Base-by-base conservation (phyloP, 768 basidiomycete genomes). In the Hortiboletus campestris region DNA sequence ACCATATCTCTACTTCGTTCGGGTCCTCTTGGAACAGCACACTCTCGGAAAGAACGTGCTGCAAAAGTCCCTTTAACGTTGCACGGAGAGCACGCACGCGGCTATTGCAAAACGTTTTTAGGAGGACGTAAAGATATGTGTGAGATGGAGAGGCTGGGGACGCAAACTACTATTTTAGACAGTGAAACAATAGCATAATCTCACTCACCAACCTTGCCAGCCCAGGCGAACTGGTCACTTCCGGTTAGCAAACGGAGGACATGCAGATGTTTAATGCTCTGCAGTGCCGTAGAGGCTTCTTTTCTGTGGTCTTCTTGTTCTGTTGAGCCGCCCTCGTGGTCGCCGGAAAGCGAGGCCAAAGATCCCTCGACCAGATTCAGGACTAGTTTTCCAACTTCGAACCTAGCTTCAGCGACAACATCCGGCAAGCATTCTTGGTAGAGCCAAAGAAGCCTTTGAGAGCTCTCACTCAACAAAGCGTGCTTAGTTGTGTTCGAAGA, bases 381-480 rank as follows among this genome's bases (percentile, higher is more conserved):
- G 29, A 94, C 71, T 20, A 95, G 66, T 68, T 92, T 92, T 2
- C 91, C 91, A 36, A 88, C 83, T 68, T 98, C 95, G 62, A 95
- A 98, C 47, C 85, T 78, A 28, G 84, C 84, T 67, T 94, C 93
- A 0, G 84, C 82, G 4, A 90, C 86, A 2, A 92, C 72, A 1
- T 79, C 75, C 0, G 93, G 91, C 29, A 95, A 70, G 56, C 84
- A 85, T 22, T 78, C 78, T 62, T 96, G 91, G 67, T 97, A 98
- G 47, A 95, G 77, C 82, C 88, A 89, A 56, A 97, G 74, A 40
- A 98, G 70, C 28, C 94, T 72, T 60, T 94, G 84, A 1, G 94
- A 84, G 47, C 82, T 80, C 73, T 98, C 95, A 0, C 86, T 81
- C 29, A 97, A 73, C 58, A 98, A 69, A 0, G 84, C 83, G 0